Evolutionary conservation across 352 stramenopile genomes (phyloP), one percentile per base, ranked within the genome.

Genomic region (Pythium utonaiense): DNA sequence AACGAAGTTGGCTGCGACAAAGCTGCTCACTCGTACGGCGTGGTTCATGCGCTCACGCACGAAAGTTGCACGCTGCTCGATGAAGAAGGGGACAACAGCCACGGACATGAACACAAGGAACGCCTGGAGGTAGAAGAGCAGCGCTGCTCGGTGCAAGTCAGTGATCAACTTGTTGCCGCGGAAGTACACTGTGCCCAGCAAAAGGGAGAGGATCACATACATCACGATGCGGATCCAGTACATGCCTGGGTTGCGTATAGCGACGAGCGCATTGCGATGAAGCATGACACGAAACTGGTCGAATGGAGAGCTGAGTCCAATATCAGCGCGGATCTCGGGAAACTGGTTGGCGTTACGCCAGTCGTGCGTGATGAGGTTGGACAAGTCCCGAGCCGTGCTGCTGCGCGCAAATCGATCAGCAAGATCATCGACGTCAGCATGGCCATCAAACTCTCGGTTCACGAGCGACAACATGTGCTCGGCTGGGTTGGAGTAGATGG

Each of bases 91-190:
- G 14, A 97, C 62, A 3, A 91, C 82, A 6, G 88, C 86, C 40
- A 96, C 78, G 41, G 75, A 89, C 89, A 96, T 96, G 69, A 94
- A 95, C 41, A 93, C 80, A 41, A 96, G 75, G 64, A 96, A 96
- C 13, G 85, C 82, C 25, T 88, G 77, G 22, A 90, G 72, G 74
- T 91, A 96, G 64, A 95, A 96, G 9, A 95, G 57, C 48, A 95
- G 27, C 25, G 71, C 64, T 4, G 79, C 62, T n/a, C 75, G 30
- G 36, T 82, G 70, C 9, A 76, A 57, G 3, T 79, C 65, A 0
- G 60, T 68, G 54, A 83, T 33, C 5, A 73, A 49, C 3, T 71
- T 53, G 62, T 81, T 78, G 4, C 65, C 79, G 40, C 53, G 70
- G 21, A 88, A 44, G 68, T 83, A 89, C 69, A 91, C 83, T 28